A percentile compares a stretch with the other conserved stretches of the same genome.
These are phyloP conservation scores for Penicillium polonicum DNA, from an alignment of 2,329 filamentous ascomycete genomes.

Conservation along the genomic window DNA sequence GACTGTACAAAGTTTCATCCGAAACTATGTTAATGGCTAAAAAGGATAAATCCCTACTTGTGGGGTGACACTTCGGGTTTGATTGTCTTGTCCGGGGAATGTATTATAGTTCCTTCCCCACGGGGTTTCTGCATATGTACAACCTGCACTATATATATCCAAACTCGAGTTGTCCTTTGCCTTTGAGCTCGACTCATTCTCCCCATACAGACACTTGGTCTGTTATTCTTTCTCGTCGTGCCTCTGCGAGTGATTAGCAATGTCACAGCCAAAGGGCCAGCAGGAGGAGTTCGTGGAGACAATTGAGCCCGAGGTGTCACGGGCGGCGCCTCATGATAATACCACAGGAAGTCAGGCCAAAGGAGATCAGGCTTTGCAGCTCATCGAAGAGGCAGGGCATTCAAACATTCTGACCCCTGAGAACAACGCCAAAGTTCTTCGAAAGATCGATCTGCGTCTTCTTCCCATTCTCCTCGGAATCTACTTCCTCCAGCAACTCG, in stretches of 20 bases:
- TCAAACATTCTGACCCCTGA: slow-evolving; percentile 51
- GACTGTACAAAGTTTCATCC: not conserved
- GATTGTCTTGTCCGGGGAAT: slow-evolving; percentile 15
- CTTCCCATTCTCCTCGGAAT: slow-evolving; percentile 58
- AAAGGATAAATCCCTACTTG: not conserved
- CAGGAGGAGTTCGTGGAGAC: slow-evolving; percentile 31
- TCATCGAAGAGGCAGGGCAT: slow-evolving; percentile 49
- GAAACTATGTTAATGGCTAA: slow-evolving; percentile 4
- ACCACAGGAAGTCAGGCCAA: not conserved
- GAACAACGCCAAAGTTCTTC: slow-evolving; percentile 54
- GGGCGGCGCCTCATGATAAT: not conserved
- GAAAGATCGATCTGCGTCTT: slow-evolving; percentile 52
- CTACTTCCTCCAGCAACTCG: slow-evolving; percentile 63
- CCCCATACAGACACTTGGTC: not conserved
- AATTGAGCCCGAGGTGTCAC: slow-evolving; percentile 15
- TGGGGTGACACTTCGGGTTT: not conserved
- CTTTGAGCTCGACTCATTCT: not conserved
- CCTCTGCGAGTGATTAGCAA: not conserved
- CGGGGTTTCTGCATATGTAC: slow-evolving; percentile 18
- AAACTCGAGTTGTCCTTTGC: not conserved
- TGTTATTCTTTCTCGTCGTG: not conserved
- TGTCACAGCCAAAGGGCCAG: slow-evolving; percentile 22
- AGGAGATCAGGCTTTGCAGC: slow-evolving; percentile 51
- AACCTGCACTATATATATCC: not conserved
- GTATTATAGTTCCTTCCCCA: slow-evolving; percentile 26